phyloP scores from a whole-genome alignment of 2,329 filamentous ascomycete genomes.

The Fusarium sp. region DNA sequence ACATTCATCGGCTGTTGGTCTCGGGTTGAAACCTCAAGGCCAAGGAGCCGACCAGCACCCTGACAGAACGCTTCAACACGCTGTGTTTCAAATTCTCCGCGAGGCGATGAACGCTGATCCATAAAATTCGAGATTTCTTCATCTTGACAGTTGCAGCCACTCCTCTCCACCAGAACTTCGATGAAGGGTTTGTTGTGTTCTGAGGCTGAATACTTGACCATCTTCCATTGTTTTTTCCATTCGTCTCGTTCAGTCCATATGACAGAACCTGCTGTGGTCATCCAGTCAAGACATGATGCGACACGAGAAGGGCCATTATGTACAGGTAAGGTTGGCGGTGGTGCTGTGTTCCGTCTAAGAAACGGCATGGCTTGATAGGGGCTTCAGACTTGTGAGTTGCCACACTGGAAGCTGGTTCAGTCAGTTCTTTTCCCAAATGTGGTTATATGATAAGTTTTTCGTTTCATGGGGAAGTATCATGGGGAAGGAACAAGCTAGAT shows the following conservation, averaged over 20 bases:
- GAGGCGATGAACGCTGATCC: not conserved
- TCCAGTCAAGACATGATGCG: not conserved
- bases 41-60: not conserved
- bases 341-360: not conserved
- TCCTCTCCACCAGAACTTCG: not conserved
- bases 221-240: not conserved
- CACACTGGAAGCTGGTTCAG: not conserved
- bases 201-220: not conserved
- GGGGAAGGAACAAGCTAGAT: not conserved
- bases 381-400: not conserved
- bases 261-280: not conserved
- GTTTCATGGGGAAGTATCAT: not conserved
- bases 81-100: not conserved
- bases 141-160: not conserved
- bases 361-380: not conserved
- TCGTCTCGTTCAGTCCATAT: not conserved
- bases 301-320: not conserved
- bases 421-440: not conserved
- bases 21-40: not conserved
- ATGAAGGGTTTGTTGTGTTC: not conserved
- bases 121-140: not conserved
- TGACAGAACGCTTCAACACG: conserved; percentile 1
- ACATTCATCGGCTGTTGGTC: not conserved
- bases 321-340: not conserved
- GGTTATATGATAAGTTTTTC: no score